Conservation (phyloP, 192 early-diverging fungal genomes). For the Mortierella alpina region DNA sequence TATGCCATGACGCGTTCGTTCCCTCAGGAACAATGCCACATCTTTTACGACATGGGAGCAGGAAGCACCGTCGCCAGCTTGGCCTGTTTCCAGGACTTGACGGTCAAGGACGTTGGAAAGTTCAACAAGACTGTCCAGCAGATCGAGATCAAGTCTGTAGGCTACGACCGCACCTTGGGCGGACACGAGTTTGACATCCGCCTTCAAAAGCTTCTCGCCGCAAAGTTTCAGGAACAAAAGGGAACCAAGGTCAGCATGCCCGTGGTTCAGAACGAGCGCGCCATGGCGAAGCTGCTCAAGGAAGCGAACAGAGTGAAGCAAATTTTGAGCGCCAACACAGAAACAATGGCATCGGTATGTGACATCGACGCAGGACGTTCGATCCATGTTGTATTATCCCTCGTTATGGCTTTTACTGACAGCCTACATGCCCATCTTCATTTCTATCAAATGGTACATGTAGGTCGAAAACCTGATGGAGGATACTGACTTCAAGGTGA, state of each 20-base stretch:
- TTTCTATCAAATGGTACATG: background rate
- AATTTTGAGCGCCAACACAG: conserved; percentile 94
- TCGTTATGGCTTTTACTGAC: background rate
- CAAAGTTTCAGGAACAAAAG: conserved; percentile 73
- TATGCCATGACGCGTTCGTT: conserved; percentile 81
- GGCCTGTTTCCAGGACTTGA: conserved; percentile 75
- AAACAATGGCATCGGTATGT: conserved; percentile 82
- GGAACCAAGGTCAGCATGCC: conserved; percentile 60
- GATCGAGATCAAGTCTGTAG: conserved; percentile 84
- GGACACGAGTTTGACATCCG: conserved; percentile 88
- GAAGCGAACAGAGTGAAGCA: conserved; percentile 97
- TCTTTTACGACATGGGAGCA: conserved; percentile 99
- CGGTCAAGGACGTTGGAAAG: conserved; percentile 69
- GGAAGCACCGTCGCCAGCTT: conserved; percentile 92
- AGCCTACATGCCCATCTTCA: background rate
- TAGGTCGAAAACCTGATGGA: conserved; percentile 89
- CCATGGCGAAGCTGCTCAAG: conserved; percentile 89
- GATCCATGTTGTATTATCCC: conserved; percentile 1
- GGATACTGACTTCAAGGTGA: conserved; percentile 84
- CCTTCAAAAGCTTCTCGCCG: conserved; percentile 83
- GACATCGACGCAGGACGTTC: background rate
- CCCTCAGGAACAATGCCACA: conserved; percentile 76
- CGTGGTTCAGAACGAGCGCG: conserved; percentile 76
- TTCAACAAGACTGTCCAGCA: conserved; percentile 66
- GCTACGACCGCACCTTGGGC: conserved; percentile 87